Evolutionary conservation across 2,329 filamentous ascomycete species (phyloP).

Genomic region (Bipolaris sorokiniana): DNA sequence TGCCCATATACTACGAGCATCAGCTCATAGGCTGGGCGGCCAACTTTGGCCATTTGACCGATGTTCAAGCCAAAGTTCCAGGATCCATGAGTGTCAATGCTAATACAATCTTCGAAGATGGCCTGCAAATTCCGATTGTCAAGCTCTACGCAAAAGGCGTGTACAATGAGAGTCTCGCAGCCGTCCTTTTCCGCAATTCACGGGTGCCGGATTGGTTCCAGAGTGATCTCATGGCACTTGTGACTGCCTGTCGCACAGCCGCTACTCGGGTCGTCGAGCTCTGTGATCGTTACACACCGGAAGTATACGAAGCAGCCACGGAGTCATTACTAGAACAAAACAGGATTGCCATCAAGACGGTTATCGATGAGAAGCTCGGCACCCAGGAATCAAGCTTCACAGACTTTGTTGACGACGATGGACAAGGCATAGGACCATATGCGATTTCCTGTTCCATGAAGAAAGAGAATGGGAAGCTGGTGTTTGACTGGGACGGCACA

Average conservation of each 20-base stretch:
- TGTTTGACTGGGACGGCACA: conserved; percentile 59
- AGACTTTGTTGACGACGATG: conserved; percentile 59
- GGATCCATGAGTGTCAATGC: conserved; percentile 60
- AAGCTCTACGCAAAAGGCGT: conserved; percentile 55
- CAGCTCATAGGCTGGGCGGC: conserved; percentile 57
- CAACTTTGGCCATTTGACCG: conserved; percentile 59
- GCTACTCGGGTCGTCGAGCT: conserved; percentile 55
- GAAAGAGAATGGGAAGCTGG: conserved; percentile 52
- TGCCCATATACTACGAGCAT: conserved; percentile 56
- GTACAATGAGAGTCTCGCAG: conserved; percentile 54
- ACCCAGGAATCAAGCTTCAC: conserved; percentile 54
- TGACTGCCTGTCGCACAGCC: conserved; percentile 56
- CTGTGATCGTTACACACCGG: conserved; percentile 52
- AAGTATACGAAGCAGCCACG: conserved; percentile 56
- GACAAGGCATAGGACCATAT: conserved; percentile 55
- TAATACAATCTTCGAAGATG: conserved; percentile 57
- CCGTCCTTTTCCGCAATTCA: conserved; percentile 57
- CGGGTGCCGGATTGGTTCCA: conserved; percentile 58
- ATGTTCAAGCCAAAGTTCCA: conserved; percentile 55
- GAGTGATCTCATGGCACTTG: conserved; percentile 55
- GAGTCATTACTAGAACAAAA: conserved; percentile 55
- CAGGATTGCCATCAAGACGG: conserved; percentile 52
- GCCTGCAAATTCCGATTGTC: conserved; percentile 57
- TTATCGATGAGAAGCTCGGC: conserved; percentile 56
- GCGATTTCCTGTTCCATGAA: conserved; percentile 57